Percentiles rank a stretch among this genome's conserved stretches.
These are phyloP conservation scores for Blepharisma japonicum DNA, from an alignment of 73 alveolate species.

Conservation along the genomic window DNA sequence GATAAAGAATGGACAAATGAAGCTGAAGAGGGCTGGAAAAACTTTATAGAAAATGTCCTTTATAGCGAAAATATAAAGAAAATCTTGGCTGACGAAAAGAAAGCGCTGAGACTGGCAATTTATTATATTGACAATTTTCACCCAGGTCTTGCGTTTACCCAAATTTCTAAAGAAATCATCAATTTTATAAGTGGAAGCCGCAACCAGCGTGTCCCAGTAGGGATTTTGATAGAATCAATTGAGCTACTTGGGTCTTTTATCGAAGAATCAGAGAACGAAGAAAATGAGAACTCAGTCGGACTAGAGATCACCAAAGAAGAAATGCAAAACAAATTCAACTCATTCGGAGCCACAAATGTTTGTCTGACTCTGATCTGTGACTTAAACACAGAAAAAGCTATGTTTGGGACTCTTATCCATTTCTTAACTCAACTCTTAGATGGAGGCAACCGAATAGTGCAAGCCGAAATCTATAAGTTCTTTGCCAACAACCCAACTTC, in stretches of 20 bases:
- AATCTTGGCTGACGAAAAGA: no score
- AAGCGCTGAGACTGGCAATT: no score
- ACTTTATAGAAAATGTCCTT: no score
- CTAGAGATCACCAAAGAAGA: no score
- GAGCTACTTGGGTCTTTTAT: not conserved
- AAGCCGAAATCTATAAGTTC: not conserved
- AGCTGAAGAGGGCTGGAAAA: no score
- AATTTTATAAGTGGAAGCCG: slow-evolving; percentile 7
- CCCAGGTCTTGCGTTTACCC: not conserved
- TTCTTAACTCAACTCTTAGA: slow-evolving; percentile 5
- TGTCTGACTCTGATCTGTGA: slow-evolving; percentile 7
- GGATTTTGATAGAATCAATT: not conserved
- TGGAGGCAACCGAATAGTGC: slow-evolving; percentile 25
- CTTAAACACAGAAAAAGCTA: not conserved
- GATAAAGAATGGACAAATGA: no score
- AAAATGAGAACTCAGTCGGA: no score
- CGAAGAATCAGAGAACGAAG: no score
- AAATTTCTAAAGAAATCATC: not conserved
- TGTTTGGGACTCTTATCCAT: slow-evolving; percentile 4
- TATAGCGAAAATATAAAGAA: no score
- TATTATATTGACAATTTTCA: no score
- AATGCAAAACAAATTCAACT: no score
- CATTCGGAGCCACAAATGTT: not conserved
- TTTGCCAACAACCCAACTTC: not conserved
- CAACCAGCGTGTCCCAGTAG: not conserved